phyloP scores from a whole-genome alignment of 2,329 filamentous ascomycete species.

The Alternaria angustiovoidea region DNA sequence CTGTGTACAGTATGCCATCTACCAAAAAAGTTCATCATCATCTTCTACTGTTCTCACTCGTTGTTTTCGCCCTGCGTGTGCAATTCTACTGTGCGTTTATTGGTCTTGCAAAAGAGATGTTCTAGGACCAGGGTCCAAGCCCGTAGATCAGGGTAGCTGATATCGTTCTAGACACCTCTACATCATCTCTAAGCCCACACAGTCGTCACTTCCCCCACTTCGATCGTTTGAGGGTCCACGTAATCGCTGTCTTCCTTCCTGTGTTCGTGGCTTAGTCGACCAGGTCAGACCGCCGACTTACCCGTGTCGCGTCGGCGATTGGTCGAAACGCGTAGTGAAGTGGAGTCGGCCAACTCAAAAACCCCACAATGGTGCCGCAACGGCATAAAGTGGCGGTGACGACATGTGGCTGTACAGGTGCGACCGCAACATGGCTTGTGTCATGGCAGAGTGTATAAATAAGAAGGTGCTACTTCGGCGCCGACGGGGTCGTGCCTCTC shows the following conservation, averaged over 20 bases:
- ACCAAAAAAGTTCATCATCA: neutral
- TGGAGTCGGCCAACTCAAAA: constrained; percentile 9
- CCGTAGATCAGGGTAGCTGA: neutral
- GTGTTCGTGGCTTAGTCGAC: constrained; percentile 3
- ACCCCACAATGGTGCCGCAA: neutral
- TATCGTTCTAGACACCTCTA: neutral
- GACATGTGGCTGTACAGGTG: constrained; percentile 9
- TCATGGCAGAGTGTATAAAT: constrained; percentile 1
- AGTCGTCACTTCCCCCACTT: neutral
- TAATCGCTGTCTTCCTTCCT: constrained; percentile 6
- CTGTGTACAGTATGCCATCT: neutral
- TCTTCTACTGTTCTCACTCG: neutral
- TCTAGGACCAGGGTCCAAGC: neutral
- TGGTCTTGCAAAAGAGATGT: neutral
- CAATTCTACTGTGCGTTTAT: neutral
- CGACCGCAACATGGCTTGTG: neutral
- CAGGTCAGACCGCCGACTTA: constrained; percentile 2
- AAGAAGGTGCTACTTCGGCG: constrained; percentile 5
- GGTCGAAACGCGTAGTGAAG: neutral
- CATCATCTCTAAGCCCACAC: neutral
- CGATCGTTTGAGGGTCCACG: constrained; percentile 1
- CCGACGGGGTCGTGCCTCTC: neutral
- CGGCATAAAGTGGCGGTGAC: constrained; percentile 14
- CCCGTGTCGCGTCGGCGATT: constrained; percentile 8
- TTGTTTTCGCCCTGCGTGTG: neutral